Conservation (phyloP, 176 grass and related monocot species). For the Oryza punctata region DNA sequence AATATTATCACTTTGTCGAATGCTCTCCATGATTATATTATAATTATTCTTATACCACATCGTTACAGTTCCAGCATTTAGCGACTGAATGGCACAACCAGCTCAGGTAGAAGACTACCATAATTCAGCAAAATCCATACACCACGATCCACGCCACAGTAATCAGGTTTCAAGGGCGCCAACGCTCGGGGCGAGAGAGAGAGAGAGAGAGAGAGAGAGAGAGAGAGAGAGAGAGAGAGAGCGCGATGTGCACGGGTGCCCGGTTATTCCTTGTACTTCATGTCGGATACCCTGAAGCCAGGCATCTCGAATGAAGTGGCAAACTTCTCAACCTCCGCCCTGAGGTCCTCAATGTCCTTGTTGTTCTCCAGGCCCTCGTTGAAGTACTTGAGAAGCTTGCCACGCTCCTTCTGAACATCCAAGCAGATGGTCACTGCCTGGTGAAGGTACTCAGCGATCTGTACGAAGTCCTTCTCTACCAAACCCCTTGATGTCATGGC, state of each 20-base stretch:
- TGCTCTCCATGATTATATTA: no score
- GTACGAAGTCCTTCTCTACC: slow-evolving; percentile 77
- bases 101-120: neutral
- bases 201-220: neutral
- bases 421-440: slow-evolving; percentile 70
- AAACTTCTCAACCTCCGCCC: slow-evolving; percentile 68
- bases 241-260: neutral
- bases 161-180: neutral
- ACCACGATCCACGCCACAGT: neutral
- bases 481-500: slow-evolving; percentile 93
- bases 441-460: slow-evolving; percentile 69
- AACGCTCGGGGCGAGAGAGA: neutral
- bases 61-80: neutral
- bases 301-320: slow-evolving; percentile 75
- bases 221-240: neutral
- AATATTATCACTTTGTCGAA: no score
- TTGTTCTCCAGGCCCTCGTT: slow-evolving; percentile 62
- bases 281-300: slow-evolving; percentile 67
- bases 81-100: neutral
- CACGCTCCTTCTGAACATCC: slow-evolving; percentile 62
- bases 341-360: slow-evolving; percentile 63
- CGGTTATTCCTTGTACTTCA: slow-evolving; percentile 76
- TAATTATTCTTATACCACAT: neutral
- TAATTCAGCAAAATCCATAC: neutral
- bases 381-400: slow-evolving; percentile 64